These are phyloP conservation scores for Aquilaria yunnanensis DNA, from an alignment of 345 rosid species.

Conservation along the genomic window DNA sequence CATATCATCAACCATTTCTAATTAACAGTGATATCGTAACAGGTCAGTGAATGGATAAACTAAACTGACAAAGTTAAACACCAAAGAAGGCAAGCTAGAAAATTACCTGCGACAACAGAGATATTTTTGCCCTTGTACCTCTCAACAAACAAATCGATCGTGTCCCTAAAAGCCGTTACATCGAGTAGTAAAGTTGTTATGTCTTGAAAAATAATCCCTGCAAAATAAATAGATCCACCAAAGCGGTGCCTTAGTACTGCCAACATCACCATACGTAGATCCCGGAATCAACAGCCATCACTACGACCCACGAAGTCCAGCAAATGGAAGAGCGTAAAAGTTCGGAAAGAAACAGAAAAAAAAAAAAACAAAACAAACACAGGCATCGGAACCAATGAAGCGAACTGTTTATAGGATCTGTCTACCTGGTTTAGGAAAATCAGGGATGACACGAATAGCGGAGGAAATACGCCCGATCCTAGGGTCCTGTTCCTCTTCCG, in stretches of 20 bases:
- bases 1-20: too few relatives aligned
- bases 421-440: constrained; percentile 89
- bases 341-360: background rate
- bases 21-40: too few relatives aligned
- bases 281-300: too few relatives aligned
- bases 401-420: background rate
- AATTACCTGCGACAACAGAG: constrained; percentile 75
- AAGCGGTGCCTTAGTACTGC: too few relatives aligned
- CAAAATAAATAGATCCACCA: background rate
- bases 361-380: background rate
- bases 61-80: too few relatives aligned
- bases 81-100: background rate
- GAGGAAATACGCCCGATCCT: constrained; percentile 61
- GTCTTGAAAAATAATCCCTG: constrained; percentile 91
- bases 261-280: too few relatives aligned
- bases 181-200: constrained; percentile 81
- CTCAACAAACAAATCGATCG: constrained; percentile 82
- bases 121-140: constrained; percentile 57
- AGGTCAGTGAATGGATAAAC: too few relatives aligned
- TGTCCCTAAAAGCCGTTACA: constrained; percentile 59
- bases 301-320: too few relatives aligned
- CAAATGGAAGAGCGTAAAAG: too few relatives aligned
- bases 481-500: constrained; percentile 43
- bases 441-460: constrained; percentile 76
- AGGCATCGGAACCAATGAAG: background rate